Evolutionary conservation across 179 eudicot species (phyloP), one percentile per base, ranked within the genome.

Genomic region (Silene coronaria): DNA sequence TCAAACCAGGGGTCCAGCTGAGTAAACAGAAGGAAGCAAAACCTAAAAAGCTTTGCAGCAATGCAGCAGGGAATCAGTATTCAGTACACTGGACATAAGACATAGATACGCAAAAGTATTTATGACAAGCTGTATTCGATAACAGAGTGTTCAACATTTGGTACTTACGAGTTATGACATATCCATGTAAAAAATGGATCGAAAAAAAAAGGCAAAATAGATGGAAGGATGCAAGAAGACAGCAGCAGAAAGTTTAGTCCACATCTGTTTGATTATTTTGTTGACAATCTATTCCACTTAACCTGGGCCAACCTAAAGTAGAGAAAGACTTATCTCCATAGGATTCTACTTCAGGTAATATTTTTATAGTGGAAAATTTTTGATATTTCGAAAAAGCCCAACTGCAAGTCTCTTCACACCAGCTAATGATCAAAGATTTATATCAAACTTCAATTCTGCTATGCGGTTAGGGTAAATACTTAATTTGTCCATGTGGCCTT

Each of bases 261-360:
- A 81, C 36, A 70, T 88, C 80, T 85, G 91, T 89, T 83, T 86
- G 78, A 88, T 89, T 83, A 80, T 76, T 76, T 83, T 78, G 85
- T 89, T 86, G 93, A 88, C 85, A 82, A 81, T 63, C 80, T 45
- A 82, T 83, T 86, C 90, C 91, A 88, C 88, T 86, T 86, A 80
- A 76, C 66, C 67, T 68, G 81, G 80, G 79, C 85, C 81, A 80
- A 80, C 76, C 64, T 75, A 79, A 75, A 82, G 72, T 42, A 77
- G 81, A 76, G 78, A 77, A 83, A 75, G 88, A 80, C 82, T 85
- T 84, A 82, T 77, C 85, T 71, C 88, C 84, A 88, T 81, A 83
- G 83, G 81, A 80, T 87, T 82, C 87, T 87, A 67, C 81, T 73
- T 74, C 77, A 82, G 77, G 82, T 76, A 82, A 81, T 81, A 80